Evolutionary conservation across 768 basidiomycete genomes (phyloP).

Genomic region (Cantharellus anzutake): DNA sequence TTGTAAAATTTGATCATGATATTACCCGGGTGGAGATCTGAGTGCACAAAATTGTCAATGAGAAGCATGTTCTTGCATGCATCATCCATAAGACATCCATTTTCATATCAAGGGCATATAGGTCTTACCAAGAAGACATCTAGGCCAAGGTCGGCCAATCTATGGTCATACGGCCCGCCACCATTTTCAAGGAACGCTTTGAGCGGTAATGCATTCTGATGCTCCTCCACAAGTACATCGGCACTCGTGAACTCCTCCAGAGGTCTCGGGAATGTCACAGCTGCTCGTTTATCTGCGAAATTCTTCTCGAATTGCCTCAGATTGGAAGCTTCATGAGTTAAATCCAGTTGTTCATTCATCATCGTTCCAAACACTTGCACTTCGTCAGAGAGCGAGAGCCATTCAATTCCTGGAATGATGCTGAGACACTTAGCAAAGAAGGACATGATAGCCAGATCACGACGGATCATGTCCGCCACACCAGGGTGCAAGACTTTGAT

Average conservation of each 20-base stretch:
- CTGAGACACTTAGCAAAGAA: slow-evolving; percentile 73
- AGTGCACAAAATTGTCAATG: slow-evolving; percentile 92
- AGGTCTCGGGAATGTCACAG: slow-evolving; percentile 81
- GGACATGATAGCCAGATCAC: slow-evolving; percentile 89
- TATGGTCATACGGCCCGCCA: slow-evolving; percentile 77
- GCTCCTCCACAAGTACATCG: slow-evolving; percentile 83
- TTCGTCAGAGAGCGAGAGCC: slow-evolving; percentile 91
- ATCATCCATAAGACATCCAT: background rate
- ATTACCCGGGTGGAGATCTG: slow-evolving; percentile 83
- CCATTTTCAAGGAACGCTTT: slow-evolving; percentile 77
- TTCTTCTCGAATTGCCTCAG: slow-evolving; percentile 69
- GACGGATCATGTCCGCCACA: slow-evolving; percentile 59
- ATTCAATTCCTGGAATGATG: slow-evolving; percentile 79
- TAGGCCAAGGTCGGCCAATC: slow-evolving; percentile 78
- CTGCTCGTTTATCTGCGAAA: slow-evolving; percentile 50
- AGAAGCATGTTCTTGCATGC: slow-evolving; percentile 81
- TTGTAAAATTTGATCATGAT: slow-evolving; percentile 96
- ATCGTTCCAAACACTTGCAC: slow-evolving; percentile 85
- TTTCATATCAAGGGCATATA: background rate
- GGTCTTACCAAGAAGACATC: slow-evolving; percentile 79
- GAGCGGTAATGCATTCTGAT: slow-evolving; percentile 76
- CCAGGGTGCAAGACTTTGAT: slow-evolving; percentile 90
- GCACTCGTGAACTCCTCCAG: slow-evolving; percentile 61
- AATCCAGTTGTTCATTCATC: slow-evolving; percentile 91
- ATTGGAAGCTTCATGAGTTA: slow-evolving; percentile 81